Percentiles rank a stretch among this genome's conserved stretches.
Conservation (phyloP, 441 rosid genomes). For the Omphalea diandra region DNA sequence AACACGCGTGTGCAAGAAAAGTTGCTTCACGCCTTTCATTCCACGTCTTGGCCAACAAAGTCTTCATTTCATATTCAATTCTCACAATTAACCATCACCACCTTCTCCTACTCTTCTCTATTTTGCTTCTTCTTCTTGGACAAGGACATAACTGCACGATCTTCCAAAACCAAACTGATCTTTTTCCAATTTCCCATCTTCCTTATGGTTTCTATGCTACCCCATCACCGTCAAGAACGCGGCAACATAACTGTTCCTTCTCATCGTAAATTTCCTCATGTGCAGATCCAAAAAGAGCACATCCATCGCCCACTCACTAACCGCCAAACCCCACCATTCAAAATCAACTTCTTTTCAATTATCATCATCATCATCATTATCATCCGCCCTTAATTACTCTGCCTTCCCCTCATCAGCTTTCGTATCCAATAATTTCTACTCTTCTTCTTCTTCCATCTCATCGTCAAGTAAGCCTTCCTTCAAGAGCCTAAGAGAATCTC, state of each 20-base stretch:
- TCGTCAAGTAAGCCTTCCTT: constrained; percentile 47
- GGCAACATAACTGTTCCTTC: neutral
- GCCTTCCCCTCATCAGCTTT: neutral
- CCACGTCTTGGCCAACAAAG: no score
- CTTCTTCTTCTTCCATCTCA: constrained; percentile 23
- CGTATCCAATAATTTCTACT: neutral
- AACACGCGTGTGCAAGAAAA: no score
- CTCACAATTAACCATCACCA: no score
- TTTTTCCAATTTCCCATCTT: no score
- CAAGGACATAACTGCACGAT: constrained; percentile 8
- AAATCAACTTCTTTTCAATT: constrained; percentile 12
- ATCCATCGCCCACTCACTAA: neutral
- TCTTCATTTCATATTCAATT: no score
- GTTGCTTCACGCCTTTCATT: no score
- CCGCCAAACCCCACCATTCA: constrained; percentile 9
- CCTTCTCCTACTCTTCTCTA: no score
- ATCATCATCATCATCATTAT: constrained; percentile 9
- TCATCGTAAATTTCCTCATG: constrained; percentile 16
- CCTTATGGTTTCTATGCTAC: neutral
- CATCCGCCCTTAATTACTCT: constrained; percentile 9
- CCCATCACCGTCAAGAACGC: neutral
- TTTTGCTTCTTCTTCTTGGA: no score
- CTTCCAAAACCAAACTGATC: neutral
- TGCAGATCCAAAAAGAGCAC: constrained; percentile 37
- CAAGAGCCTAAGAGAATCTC: constrained; percentile 51